These are phyloP conservation scores for Pelargonium nanum DNA, from an alignment of 345 rosid genomes.

Conservation along the genomic window DNA sequence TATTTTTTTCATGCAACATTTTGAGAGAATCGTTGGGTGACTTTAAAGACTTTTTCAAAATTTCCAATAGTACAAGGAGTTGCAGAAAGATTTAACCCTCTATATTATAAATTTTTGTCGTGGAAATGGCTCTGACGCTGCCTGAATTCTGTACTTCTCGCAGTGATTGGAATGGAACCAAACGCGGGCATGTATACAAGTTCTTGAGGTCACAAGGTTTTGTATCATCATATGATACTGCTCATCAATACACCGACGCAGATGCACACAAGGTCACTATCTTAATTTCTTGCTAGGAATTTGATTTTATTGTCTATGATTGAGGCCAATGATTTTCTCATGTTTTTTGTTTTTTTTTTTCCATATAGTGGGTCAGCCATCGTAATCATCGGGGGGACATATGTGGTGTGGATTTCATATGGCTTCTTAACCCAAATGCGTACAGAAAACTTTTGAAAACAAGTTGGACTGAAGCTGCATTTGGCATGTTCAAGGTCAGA, in stretches of 20 bases:
- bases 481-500: constrained; percentile 89
- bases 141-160: constrained; percentile 9
- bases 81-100: too few relatives aligned
- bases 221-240: constrained; percentile 82
- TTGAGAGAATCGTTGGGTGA: too few relatives aligned
- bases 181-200: constrained; percentile 90
- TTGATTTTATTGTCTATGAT: not conserved
- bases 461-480: constrained; percentile 93
- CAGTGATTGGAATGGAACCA: constrained; percentile 99
- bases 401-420: constrained; percentile 96
- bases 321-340: not conserved
- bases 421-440: constrained; percentile 85
- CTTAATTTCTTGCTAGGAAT: not conserved
- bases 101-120: too few relatives aligned
- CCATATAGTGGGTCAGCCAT: constrained; percentile 86
- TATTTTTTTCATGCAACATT: too few relatives aligned
- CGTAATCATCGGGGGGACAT: constrained; percentile 91
- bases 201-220: constrained; percentile 93
- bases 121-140: too few relatives aligned
- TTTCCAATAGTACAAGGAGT: too few relatives aligned
- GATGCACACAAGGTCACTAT: constrained; percentile 79
- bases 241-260: constrained; percentile 79
- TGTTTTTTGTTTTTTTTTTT: constrained; percentile 14
- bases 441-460: constrained; percentile 59
- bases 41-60: too few relatives aligned